Evolutionary conservation across 2,329 filamentous ascomycete species (phyloP).

Genomic region (Alternaria sp.): DNA sequence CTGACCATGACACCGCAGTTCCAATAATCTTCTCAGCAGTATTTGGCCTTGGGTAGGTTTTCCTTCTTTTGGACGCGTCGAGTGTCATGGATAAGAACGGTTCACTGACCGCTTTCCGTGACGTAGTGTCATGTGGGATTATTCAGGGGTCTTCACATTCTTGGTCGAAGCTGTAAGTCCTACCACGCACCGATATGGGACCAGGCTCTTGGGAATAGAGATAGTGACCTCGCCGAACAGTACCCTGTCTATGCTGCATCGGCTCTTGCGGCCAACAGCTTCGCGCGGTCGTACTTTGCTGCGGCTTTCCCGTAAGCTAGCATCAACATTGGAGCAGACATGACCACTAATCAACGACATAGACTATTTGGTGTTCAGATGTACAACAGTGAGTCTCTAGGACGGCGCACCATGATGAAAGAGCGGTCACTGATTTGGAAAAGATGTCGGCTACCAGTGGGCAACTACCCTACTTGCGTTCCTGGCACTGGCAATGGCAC

Average conservation of each 20-base stretch:
- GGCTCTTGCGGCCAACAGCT: constrained; percentile 61
- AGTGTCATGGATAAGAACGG: constrained; percentile 33
- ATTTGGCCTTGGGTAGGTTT: constrained; percentile 56
- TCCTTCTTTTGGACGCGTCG: constrained; percentile 28
- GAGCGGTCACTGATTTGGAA: constrained; percentile 56
- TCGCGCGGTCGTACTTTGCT: constrained; percentile 59
- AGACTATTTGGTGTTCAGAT: constrained; percentile 59
- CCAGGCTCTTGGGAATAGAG: constrained; percentile 25
- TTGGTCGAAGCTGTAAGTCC: constrained; percentile 68
- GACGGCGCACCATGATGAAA: constrained; percentile 42
- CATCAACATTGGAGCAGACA: constrained; percentile 7
- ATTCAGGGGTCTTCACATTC: constrained; percentile 87
- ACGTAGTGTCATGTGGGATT: constrained; percentile 75
- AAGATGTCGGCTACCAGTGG: constrained; percentile 60
- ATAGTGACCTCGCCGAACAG: constrained; percentile 45
- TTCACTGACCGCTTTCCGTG: constrained; percentile 43
- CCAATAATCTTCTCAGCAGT: constrained; percentile 60
- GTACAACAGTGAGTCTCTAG: constrained; percentile 58
- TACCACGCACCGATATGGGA: constrained; percentile 34
- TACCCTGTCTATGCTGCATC: constrained; percentile 61
- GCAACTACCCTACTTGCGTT: constrained; percentile 59
- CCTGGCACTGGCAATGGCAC: constrained; percentile 60
- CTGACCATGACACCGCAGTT: constrained; percentile 53
- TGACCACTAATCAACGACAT: constrained; percentile 16
- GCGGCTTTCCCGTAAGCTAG: constrained; percentile 55